A percentile compares a stretch with the other conserved stretches of the same genome.
phyloP scores from a whole-genome alignment of 106 monocot genomes.

The Ottelia alismoides region DNA sequence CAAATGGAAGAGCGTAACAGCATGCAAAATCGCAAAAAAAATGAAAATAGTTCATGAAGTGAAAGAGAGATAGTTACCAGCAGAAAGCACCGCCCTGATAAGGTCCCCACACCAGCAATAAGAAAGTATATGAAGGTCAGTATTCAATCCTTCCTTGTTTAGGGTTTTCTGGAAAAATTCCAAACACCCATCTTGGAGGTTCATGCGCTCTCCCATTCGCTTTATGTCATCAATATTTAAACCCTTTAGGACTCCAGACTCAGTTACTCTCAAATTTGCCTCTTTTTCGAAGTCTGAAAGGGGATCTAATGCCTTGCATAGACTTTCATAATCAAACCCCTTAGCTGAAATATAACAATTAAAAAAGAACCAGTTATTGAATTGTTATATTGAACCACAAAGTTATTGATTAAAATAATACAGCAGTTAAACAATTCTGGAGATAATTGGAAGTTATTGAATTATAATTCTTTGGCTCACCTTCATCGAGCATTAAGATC shows the following conservation, averaged over 20 bases:
- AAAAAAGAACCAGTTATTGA: not conserved
- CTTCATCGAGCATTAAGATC: conserved; percentile 33
- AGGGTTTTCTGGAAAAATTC: conserved; percentile 25
- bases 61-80: no score
- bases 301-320: conserved; percentile 36
- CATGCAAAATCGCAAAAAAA: no score
- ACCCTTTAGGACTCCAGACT: conserved; percentile 65
- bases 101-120: conserved; percentile 97
- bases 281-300: conserved; percentile 77
- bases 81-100: conserved; percentile 74
- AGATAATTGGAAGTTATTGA: conserved; percentile 43
- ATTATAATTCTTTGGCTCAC: conserved; percentile 54
- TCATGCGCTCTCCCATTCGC: conserved; percentile 50
- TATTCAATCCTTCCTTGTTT: conserved; percentile 40
- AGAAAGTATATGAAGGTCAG: conserved; percentile 75
- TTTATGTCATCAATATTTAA: conserved; percentile 72
- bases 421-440: conserved; percentile 22
- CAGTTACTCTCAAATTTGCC: conserved; percentile 65
- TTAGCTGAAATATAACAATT: conserved; percentile 37
- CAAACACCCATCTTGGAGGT: conserved; percentile 63
- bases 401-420: not conserved
- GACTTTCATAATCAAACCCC: conserved; percentile 36
- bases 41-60: no score
- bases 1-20: no score
- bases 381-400: not conserved